Conservation (phyloP, 148 eudicot species). For the Dysphania ambrosioides region DNA sequence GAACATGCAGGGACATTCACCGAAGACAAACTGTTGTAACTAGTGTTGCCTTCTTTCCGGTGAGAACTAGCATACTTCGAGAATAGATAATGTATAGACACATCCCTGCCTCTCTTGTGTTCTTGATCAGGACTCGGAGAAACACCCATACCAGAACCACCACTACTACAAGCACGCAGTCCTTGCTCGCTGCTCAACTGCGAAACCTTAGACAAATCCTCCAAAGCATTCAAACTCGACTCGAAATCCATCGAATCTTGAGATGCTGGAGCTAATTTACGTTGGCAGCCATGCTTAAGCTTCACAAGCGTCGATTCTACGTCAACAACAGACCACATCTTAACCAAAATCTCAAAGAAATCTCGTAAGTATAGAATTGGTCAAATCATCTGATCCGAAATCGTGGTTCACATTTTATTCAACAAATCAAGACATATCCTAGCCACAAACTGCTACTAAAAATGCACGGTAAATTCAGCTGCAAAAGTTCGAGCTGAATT, state of each 20-base stretch:
- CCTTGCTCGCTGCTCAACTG: constrained; percentile 9
- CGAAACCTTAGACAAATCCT: background rate
- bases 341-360: too few relatives aligned
- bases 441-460: too few relatives aligned
- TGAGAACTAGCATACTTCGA: constrained; percentile 30
- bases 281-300: constrained; percentile 62
- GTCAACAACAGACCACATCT: too few relatives aligned
- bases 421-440: too few relatives aligned
- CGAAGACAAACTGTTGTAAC: constrained; percentile 14
- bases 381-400: too few relatives aligned
- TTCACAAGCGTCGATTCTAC: constrained; percentile 65
- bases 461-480: too few relatives aligned
- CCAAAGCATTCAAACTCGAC: background rate
- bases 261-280: background rate
- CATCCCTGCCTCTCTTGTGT: constrained; percentile 14
- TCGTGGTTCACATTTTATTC: too few relatives aligned
- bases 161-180: background rate
- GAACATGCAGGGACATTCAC: constrained; percentile 13
- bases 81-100: constrained; percentile 29
- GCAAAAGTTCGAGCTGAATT: background rate
- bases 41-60: constrained; percentile 5
- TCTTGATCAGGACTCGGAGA: constrained; percentile 1
- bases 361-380: too few relatives aligned
- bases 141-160: constrained; percentile 4
- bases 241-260: too few relatives aligned